Base-by-base conservation (phyloP, 176 grass and related monocot species). In the Oryza rufipogon region DNA sequence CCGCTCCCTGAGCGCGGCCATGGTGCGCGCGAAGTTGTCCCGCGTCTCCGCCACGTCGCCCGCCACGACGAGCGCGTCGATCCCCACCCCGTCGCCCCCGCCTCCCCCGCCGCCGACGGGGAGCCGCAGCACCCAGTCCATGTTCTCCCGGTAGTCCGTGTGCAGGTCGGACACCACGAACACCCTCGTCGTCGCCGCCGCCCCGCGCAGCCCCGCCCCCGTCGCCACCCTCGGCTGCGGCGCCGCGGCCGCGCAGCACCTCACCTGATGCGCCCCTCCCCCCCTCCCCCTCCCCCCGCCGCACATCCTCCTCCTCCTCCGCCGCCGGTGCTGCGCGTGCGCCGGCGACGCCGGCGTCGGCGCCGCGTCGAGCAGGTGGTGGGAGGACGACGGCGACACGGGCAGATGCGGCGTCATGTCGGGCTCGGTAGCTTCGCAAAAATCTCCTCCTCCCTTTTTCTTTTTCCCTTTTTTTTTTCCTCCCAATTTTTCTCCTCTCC, bases 111-210 rank as follows among this genome's bases (percentile, higher is more conserved):
- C 80, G 15, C 74, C 80, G 22, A 73, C 81, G 25, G 91, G 87
- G 33, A 98, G 78, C 42, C 83, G 65, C 76, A 73, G 88, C 72
- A 98, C 96, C 96, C 96, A 98, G n/a, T 91, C 91, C 96, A 98
- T 98, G 85, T 98, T 98, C 80, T 95, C 96, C 60, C 34, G 38
- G 80, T 93, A 95, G 85, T 98, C 96, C 20, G 91, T 98, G 80
- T 98, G 93, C 76, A 98, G 80, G 83, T 95, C 96, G 20, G 96
- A 98, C 2, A 98, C 91, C 25, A 95, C 96, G 80, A 95, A 95
- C 32, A 98, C 89, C 75, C 93, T 91, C 54, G 80, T 77, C 36
- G 58, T 80, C 14, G 64, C 83, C 10, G 54, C 12, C 42, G 42
- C 42, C 42, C 7, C 42, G 1, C 20, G 5, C 4, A 1, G 1